Conservation (phyloP, 176 grass and related monocot genomes). For the Paspalum notatum region DNA sequence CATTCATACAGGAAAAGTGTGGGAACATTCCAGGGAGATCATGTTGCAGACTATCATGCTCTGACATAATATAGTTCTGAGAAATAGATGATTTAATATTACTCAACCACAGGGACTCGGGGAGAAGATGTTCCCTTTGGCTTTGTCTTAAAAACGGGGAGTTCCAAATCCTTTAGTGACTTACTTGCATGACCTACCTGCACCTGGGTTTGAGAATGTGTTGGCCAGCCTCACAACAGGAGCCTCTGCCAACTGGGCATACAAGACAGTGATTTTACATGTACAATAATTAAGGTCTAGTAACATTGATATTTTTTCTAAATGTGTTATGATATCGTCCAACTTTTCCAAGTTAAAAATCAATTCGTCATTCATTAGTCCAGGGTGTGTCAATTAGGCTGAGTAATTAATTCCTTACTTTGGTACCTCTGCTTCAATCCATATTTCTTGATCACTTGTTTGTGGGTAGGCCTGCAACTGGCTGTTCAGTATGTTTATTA, state of each 20-base stretch:
- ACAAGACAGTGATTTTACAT: slow-evolving; percentile 17
- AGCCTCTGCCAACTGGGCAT: background rate
- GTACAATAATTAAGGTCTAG: background rate
- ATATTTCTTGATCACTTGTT: background rate
- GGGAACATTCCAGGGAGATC: background rate
- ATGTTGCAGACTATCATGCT: background rate
- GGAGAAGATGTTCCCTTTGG: background rate
- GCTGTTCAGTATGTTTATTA: background rate
- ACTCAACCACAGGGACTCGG: background rate
- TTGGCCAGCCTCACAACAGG: background rate
- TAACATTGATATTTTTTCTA: background rate
- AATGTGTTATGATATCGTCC: background rate
- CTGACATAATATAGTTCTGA: background rate
- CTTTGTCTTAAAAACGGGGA: background rate
- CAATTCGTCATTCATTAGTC: background rate
- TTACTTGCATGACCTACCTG: background rate
- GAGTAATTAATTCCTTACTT: background rate
- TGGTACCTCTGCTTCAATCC: background rate
- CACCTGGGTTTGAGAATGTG: background rate
- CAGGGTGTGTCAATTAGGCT: background rate
- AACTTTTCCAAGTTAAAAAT: background rate
- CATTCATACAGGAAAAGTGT: background rate
- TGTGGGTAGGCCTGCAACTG: background rate
- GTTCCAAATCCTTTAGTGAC: background rate
- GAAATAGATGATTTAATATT: background rate